Percentiles rank a stretch among this genome's conserved stretches.
Conservation (phyloP, 768 basidiomycete genomes). For the Lactarius indigo region DNA sequence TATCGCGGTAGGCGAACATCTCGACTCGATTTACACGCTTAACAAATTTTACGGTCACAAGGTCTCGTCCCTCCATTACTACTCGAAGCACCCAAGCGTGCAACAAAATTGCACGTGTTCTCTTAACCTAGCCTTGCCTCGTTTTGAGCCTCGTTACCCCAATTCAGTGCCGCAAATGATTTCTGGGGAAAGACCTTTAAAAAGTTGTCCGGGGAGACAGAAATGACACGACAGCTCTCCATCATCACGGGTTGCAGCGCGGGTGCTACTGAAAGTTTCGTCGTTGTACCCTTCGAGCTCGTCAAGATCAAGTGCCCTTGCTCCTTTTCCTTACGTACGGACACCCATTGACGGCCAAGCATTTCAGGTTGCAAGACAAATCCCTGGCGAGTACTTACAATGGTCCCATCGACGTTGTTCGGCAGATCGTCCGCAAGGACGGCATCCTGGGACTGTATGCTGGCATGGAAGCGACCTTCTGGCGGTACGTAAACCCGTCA, state of each 20-base stretch:
- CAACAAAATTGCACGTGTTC: slow-evolving; percentile 79
- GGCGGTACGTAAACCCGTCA: slow-evolving; percentile 56
- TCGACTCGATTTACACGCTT: neutral
- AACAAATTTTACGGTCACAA: slow-evolving; percentile 28
- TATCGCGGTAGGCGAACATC: slow-evolving; percentile 65
- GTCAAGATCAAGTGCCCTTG: slow-evolving; percentile 74
- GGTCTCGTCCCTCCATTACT: slow-evolving; percentile 94
- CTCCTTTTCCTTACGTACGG: neutral
- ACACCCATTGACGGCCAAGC: neutral
- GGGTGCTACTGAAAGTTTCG: slow-evolving; percentile 93
- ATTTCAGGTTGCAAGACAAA: slow-evolving; percentile 82
- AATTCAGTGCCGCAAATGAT: slow-evolving; percentile 69
- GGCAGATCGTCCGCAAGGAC: slow-evolving; percentile 69
- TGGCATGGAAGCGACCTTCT: slow-evolving; percentile 97
- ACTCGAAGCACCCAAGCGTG: slow-evolving; percentile 96
- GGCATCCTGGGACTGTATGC: slow-evolving; percentile 85
- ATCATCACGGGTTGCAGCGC: slow-evolving; percentile 90
- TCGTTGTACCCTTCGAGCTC: slow-evolving; percentile 95
- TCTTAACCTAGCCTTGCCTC: slow-evolving; percentile 11
- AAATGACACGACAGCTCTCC: slow-evolving; percentile 89
- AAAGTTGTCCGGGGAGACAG: slow-evolving; percentile 56
- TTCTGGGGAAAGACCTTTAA: slow-evolving; percentile 91
- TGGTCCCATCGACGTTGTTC: slow-evolving; percentile 90
- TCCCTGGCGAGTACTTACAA: slow-evolving; percentile 65
- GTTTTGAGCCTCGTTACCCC: slow-evolving; percentile 17